phyloP scores from a whole-genome alignment of 768 basidiomycete genomes.

The Kwoniella sp. region DNA sequence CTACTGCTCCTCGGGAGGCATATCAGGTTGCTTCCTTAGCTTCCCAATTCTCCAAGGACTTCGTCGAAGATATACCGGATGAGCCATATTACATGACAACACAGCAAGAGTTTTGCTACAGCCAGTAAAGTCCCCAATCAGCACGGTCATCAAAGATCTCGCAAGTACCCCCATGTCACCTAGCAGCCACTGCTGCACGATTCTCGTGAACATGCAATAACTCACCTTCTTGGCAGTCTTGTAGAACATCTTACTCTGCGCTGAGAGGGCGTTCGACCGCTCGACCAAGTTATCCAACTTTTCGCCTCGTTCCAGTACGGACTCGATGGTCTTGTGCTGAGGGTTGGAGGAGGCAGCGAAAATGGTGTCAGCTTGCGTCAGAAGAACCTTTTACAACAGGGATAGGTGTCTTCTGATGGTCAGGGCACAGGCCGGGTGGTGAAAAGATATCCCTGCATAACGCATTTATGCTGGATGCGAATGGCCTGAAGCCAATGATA shows the following conservation, averaged over 20 bases:
- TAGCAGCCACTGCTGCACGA: no score
- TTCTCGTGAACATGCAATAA: not conserved
- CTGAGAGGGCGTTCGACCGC: conserved; percentile 81
- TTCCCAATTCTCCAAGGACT: no score
- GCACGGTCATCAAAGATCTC: conserved; percentile 24
- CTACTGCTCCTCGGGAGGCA: no score
- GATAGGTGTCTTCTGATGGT: no score
- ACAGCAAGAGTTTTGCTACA: conserved; percentile 93
- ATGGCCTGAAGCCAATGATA: not conserved
- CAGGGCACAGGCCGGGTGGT: no score
- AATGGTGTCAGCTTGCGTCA: not conserved
- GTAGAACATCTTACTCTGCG: conserved; percentile 97
- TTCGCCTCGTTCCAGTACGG: conserved; percentile 92
- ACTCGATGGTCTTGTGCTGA: conserved; percentile 99
- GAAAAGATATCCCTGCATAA: not conserved
- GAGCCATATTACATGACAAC: conserved; percentile 61
- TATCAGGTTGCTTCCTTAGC: no score
- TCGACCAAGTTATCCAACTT: conserved; percentile 95
- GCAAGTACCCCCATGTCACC: conserved; percentile 8
- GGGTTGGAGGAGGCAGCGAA: not conserved
- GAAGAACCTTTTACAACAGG: not conserved
- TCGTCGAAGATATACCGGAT: not conserved
- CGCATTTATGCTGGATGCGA: not conserved
- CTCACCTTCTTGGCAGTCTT: conserved; percentile 98
- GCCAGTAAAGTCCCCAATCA: not conserved